These are phyloP conservation scores for Colletotrichum salicis DNA, from an alignment of 2,329 filamentous ascomycete genomes.

Conservation along the genomic window DNA sequence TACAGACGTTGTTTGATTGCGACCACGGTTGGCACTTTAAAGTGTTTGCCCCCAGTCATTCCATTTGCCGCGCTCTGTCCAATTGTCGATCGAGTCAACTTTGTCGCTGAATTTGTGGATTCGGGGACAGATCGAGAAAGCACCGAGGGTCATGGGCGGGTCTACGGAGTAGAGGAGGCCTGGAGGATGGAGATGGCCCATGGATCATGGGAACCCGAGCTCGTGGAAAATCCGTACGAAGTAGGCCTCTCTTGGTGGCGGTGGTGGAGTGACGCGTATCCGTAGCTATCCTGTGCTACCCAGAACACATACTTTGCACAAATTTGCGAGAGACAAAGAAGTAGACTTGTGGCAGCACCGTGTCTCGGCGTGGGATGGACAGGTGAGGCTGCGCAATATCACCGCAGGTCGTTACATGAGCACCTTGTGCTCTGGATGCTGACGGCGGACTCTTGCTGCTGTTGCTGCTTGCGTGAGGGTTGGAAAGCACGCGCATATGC, in stretches of 20 bases:
- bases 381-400: conserved; percentile 2
- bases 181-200: background rate
- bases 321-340: conserved; percentile 3
- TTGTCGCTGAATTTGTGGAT: conserved; percentile 11
- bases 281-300: background rate
- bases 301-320: background rate
- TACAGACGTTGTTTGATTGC: conserved; percentile 26
- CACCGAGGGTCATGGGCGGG: conserved; percentile 12
- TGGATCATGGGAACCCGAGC: background rate
- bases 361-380: conserved; percentile 21
- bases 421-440: background rate
- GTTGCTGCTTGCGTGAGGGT: background rate
- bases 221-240: background rate
- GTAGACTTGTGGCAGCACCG: background rate
- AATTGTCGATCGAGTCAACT: conserved; percentile 27
- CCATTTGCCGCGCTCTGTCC: conserved; percentile 27
- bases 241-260: background rate
- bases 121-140: conserved; percentile 10
- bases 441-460: background rate
- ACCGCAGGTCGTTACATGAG: background rate
- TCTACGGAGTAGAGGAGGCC: background rate
- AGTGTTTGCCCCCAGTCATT: conserved; percentile 7
- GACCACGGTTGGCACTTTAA: conserved; percentile 10
- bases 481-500: conserved; percentile 18
- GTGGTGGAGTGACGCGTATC: background rate